Evolutionary conservation across 225 moss, liverwort and hornwort species (phyloP).

Genomic region (Asterella californica): DNA sequence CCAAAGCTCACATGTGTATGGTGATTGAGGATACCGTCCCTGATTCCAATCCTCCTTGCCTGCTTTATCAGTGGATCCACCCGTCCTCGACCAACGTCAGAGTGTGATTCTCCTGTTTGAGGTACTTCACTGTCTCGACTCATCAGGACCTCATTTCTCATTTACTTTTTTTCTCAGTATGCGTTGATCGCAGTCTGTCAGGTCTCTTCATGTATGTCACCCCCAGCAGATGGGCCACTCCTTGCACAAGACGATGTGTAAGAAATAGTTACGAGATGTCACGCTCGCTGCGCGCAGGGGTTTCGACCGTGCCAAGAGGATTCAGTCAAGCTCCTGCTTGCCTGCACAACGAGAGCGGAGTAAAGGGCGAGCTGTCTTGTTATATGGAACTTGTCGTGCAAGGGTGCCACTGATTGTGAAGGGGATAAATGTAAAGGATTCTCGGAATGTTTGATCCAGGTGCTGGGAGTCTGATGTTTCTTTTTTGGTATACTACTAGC

Average conservation of each 20-base stretch:
- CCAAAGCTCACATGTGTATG: neutral
- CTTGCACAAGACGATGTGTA: neutral
- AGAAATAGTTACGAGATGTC: neutral
- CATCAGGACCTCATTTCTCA: neutral
- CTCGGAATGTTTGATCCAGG: neutral
- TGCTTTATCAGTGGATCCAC: neutral
- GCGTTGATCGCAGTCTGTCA: neutral
- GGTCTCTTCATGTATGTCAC: neutral
- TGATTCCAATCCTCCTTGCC: neutral
- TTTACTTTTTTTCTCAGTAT: neutral
- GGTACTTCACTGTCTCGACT: neutral
- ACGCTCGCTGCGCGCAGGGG: neutral
- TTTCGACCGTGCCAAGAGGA: neutral
- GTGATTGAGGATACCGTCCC: neutral
- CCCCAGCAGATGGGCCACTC: too few relatives aligned
- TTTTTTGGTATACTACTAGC: neutral
- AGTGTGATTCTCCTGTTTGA: neutral
- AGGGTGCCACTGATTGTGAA: neutral
- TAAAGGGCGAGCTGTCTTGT: neutral
- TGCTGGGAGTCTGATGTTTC: neutral
- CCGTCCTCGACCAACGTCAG: neutral
- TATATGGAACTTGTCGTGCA: neutral
- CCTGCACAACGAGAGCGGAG: neutral
- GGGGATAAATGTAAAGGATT: neutral
- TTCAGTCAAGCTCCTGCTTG: neutral